phyloP scores from a whole-genome alignment of 2,329 filamentous ascomycete species.

The Metarhizium guizhouense region DNA sequence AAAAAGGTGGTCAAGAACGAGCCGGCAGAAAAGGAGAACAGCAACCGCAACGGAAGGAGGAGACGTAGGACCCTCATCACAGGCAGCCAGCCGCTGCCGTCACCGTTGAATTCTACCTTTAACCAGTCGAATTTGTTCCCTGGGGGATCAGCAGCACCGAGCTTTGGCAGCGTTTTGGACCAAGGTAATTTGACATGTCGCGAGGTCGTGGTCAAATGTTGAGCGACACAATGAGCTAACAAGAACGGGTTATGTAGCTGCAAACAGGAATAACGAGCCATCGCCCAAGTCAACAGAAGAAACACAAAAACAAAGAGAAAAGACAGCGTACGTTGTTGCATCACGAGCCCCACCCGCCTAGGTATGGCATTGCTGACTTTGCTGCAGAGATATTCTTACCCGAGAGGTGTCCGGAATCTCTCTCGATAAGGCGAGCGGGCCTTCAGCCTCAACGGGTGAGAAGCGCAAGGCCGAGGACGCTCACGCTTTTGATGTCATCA shows the following conservation, averaged over 20 bases:
- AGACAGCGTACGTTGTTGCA: conserved; percentile 66
- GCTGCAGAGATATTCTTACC: conserved; percentile 68
- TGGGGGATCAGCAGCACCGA: conserved; percentile 57
- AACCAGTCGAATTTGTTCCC: conserved; percentile 66
- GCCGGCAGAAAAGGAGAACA: conserved; percentile 67
- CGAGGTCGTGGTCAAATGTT: neutral
- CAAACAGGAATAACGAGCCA: conserved; percentile 29
- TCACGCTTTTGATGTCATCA: conserved; percentile 64
- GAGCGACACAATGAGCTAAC: neutral
- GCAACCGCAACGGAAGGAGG: conserved; percentile 84
- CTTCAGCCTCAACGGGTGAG: conserved; percentile 46
- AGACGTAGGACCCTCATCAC: conserved; percentile 90
- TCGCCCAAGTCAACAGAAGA: conserved; percentile 49
- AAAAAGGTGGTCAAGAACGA: conserved; percentile 90
- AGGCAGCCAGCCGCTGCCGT: conserved; percentile 90
- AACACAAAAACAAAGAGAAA: conserved; percentile 76
- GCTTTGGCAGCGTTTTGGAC: conserved; percentile 75
- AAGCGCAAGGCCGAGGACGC: conserved; percentile 54
- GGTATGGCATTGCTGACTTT: conserved; percentile 6
- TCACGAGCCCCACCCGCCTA: neutral
- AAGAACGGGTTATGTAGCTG: conserved; percentile 14
- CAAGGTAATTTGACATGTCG: conserved; percentile 49
- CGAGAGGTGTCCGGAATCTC: conserved; percentile 93
- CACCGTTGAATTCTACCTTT: conserved; percentile 87
- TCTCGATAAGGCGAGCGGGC: conserved; percentile 61